Conservation (phyloP, 192 early-diverging fungal species). For the Rhizoclosmatium globosum region DNA sequence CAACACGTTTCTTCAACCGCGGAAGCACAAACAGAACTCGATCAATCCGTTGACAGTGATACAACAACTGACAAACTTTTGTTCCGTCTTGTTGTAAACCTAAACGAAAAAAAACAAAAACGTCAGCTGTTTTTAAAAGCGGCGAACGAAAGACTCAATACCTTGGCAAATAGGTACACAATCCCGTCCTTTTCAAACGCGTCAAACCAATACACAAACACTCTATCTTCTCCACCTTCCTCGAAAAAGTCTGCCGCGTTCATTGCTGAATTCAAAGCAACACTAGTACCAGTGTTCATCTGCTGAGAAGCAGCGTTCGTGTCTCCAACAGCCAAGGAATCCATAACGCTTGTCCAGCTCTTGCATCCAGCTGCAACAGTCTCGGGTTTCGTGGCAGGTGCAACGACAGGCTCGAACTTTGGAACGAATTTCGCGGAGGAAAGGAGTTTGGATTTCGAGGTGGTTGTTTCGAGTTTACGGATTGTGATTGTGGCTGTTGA, state of each 20-base stretch:
- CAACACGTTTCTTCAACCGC: slow-evolving; percentile 44
- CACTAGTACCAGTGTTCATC: slow-evolving; percentile 10
- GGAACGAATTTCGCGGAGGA: slow-evolving; percentile 37
- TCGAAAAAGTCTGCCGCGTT: slow-evolving; percentile 43
- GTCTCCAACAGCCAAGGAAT: slow-evolving; percentile 36
- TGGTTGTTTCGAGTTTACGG: slow-evolving; percentile 19
- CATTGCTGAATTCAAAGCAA: background rate
- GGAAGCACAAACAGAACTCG: slow-evolving; percentile 96
- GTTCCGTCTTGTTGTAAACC: slow-evolving; percentile 61
- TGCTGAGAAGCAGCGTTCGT: background rate
- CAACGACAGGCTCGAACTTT: background rate
- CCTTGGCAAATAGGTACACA: slow-evolving; percentile 95
- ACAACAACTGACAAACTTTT: slow-evolving; percentile 81
- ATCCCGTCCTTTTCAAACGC: slow-evolving; percentile 82
- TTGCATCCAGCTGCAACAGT: slow-evolving; percentile 43
- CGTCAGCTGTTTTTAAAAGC: background rate
- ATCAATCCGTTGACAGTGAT: slow-evolving; percentile 76
- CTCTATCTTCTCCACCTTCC: slow-evolving; percentile 53
- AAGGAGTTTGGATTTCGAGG: background rate
- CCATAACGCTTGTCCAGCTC: slow-evolving; percentile 51
- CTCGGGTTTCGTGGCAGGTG: background rate
- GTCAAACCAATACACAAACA: slow-evolving; percentile 93
- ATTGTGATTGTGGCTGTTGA: background rate
- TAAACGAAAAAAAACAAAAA: slow-evolving; percentile 35
- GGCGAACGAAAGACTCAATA: slow-evolving; percentile 30